Evolutionary conservation across 331 rosid species (phyloP).

Genomic region (Malus hybrid): DNA sequence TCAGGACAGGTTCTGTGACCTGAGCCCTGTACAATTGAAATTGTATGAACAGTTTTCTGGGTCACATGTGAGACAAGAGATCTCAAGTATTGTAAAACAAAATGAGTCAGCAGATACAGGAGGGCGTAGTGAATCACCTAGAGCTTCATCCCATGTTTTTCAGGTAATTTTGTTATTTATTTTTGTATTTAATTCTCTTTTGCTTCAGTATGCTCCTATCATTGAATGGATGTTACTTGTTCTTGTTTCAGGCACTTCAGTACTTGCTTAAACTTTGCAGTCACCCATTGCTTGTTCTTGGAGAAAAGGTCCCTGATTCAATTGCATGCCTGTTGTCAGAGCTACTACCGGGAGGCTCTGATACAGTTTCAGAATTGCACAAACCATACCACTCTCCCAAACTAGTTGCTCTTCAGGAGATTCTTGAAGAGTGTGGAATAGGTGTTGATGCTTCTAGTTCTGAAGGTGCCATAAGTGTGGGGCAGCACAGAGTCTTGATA

Average conservation of each 20-base stretch:
- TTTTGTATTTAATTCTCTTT: neutral
- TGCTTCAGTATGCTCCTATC: neutral
- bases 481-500: conserved; percentile 96
- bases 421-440: conserved; percentile 95
- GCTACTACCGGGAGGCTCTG: conserved; percentile 51
- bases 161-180: conserved; percentile 42
- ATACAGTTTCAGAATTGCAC: conserved; percentile 72
- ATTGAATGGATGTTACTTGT: conserved; percentile 17
- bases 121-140: conserved; percentile 51
- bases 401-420: conserved; percentile 91
- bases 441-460: conserved; percentile 74
- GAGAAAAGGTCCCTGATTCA: conserved; percentile 68
- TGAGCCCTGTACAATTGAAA: conserved; percentile 78
- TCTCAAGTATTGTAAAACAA: conserved; percentile 63
- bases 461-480: conserved; percentile 52
- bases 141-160: conserved; percentile 87
- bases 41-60: conserved; percentile 95
- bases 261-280: conserved; percentile 94
- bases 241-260: conserved; percentile 74
- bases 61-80: conserved; percentile 70
- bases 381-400: conserved; percentile 86
- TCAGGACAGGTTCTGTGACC: conserved; percentile 95
- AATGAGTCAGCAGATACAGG: conserved; percentile 54
- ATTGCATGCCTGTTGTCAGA: conserved; percentile 44
- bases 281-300: conserved; percentile 85